Percentiles rank a stretch among this genome's conserved stretches.
These are phyloP conservation scores for Curvularia spicifera DNA, from an alignment of 2,329 filamentous ascomycete genomes.

Conservation along the genomic window DNA sequence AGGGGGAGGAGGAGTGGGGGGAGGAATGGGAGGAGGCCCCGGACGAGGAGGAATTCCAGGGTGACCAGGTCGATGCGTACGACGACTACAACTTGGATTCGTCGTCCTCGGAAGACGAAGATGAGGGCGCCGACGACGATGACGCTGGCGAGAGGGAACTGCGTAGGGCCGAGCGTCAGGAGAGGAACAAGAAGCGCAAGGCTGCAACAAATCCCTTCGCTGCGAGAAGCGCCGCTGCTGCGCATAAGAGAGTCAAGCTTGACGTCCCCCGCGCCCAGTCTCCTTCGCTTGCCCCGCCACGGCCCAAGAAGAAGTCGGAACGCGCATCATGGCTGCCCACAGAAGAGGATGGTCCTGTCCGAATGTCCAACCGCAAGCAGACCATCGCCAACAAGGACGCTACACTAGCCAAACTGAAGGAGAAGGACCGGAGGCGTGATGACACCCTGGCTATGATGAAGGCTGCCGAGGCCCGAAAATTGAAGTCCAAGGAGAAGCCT, in stretches of 20 bases:
- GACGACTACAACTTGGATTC: slow-evolving; percentile 81
- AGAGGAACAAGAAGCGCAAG: slow-evolving; percentile 74
- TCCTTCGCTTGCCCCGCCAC: slow-evolving; percentile 55
- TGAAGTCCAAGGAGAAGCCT: slow-evolving; percentile 75
- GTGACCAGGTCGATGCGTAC: slow-evolving; percentile 62
- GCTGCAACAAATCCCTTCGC: slow-evolving; percentile 61
- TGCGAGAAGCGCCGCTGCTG: slow-evolving; percentile 46
- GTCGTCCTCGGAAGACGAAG: slow-evolving; percentile 77
- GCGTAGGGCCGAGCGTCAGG: slow-evolving; percentile 75
- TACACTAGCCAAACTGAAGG: slow-evolving; percentile 72
- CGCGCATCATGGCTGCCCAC: slow-evolving; percentile 73
- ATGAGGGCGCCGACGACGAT: slow-evolving; percentile 70
- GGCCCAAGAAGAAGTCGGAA: slow-evolving; percentile 72
- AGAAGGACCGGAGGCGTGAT: slow-evolving; percentile 72
- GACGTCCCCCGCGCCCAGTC: slow-evolving; percentile 50
- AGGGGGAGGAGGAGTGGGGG: slow-evolving; percentile 46
- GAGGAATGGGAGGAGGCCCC: slow-evolving; percentile 71
- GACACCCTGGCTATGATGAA: slow-evolving; percentile 72
- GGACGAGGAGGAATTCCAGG: slow-evolving; percentile 60
- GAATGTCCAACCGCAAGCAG: slow-evolving; percentile 67
- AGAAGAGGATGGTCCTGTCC: slow-evolving; percentile 65
- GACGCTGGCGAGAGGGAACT: slow-evolving; percentile 90
- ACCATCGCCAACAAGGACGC: slow-evolving; percentile 66
- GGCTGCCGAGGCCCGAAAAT: slow-evolving; percentile 66
- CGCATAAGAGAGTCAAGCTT: slow-evolving; percentile 50